Base-by-base conservation (phyloP, 495 filamentous ascomycete species). In the Talaromyces nanjingensis region DNA sequence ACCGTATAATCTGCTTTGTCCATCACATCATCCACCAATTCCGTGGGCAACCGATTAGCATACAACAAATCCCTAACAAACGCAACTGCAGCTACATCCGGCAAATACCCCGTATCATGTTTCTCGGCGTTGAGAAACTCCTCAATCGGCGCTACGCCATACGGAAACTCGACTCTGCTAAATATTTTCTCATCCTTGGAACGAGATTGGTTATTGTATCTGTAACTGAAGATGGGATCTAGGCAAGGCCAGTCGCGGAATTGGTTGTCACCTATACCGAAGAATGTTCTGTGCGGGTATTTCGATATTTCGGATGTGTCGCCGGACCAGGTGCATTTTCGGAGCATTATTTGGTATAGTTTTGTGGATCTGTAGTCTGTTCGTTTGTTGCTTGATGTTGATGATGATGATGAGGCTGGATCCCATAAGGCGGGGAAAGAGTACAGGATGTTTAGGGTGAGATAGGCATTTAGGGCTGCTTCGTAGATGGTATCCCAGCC, bases 381-480 rank as follows among this genome's bases (percentile, higher is more conserved):
- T 33, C 33, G 27, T 9, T 8, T 55, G 14, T 12, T 63, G 29
- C 6, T 31, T 31, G 29, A 31, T 54, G 42, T 1, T 49, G 45
- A 20, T 49, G 39, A 24, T 49, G 45, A 20, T 49, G 39, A 24
- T 1, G 63, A 69, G 6, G 29, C 61, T 2, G 25, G 2, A 16
- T 71, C 70, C 70, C 70, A 68, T 31, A 66, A n/a, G 16, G 37
- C 22, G 7, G 69, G 69, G 29, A 69, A 65, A 53, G 60, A 65
- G 55, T 60, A 64, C 4, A 67, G 47, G 11, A 61, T 64, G 39
- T 71, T 71, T 7, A 71, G 62, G 31, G 53, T 52, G 6, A 71
- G 18, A 31, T 71, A 71, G 14, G 65, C 60, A 7, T 39, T 56
- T 1, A 71, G 33, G 0, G 67, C 67, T 37, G 57, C 39, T 20